Conservation (phyloP, 345 rosid genomes). For the Hevea brasiliensis region DNA sequence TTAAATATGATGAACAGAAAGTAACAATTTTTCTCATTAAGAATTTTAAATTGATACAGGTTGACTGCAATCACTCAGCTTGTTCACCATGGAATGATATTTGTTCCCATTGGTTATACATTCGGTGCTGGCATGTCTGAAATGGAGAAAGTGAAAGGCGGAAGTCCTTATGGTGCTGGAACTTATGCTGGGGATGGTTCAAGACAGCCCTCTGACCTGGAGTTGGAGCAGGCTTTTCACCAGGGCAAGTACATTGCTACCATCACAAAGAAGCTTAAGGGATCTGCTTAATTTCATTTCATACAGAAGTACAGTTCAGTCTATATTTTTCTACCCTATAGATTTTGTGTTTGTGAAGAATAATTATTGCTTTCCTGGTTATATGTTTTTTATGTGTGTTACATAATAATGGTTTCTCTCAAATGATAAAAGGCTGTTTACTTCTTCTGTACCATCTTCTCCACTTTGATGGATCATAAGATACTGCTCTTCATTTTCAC, state of each 20-base stretch:
- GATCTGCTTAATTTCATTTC: slow-evolving; percentile 37
- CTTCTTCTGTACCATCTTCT: background rate
- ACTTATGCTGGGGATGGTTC: slow-evolving; percentile 93
- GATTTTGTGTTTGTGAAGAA: slow-evolving; percentile 25
- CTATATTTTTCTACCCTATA: slow-evolving; percentile 17
- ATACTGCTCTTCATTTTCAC: background rate
- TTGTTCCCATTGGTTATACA: slow-evolving; percentile 89
- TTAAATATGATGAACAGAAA: background rate
- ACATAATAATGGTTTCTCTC: slow-evolving; percentile 15
- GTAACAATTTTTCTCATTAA: background rate
- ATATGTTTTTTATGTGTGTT: slow-evolving; percentile 27
- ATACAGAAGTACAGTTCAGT: slow-evolving; percentile 9
- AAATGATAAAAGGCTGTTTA: slow-evolving; percentile 27
- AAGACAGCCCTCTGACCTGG: slow-evolving; percentile 75
- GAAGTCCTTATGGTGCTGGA: slow-evolving; percentile 94
- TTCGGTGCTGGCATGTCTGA: slow-evolving; percentile 97
- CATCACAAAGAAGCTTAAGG: slow-evolving; percentile 89
- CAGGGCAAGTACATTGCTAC: slow-evolving; percentile 87
- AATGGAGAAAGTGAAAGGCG: slow-evolving; percentile 91
- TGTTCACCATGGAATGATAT: slow-evolving; percentile 91
- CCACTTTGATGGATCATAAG: background rate
- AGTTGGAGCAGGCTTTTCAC: slow-evolving; percentile 87
- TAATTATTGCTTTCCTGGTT: slow-evolving; percentile 24
- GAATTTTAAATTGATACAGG: slow-evolving; percentile 32
- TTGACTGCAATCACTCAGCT: slow-evolving; percentile 96